A percentile compares a stretch with the other conserved stretches of the same genome.
Conservation (phyloP, 805 yeast species). For the Wickerhamiella domercqiae region DNA sequence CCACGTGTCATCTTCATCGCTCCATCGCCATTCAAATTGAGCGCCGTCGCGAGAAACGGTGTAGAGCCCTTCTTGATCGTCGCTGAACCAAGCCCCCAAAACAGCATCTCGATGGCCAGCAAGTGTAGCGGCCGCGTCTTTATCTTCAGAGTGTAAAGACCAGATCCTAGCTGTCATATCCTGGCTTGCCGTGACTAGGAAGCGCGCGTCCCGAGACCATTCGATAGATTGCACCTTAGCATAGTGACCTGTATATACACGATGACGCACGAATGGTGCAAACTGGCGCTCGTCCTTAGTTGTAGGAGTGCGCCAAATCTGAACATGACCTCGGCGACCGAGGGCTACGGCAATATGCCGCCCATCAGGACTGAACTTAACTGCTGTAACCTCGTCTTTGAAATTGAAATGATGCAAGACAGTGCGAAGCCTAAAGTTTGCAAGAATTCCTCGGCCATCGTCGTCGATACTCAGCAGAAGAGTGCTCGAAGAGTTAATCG, state of each 20-base stretch:
- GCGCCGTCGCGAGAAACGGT: slow-evolving; percentile 94
- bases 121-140: slow-evolving; percentile 64
- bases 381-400: slow-evolving; percentile 56
- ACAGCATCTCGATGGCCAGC: slow-evolving; percentile 91
- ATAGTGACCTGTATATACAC: slow-evolving; percentile 87
- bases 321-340: slow-evolving; percentile 55
- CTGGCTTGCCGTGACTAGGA: slow-evolving; percentile 69
- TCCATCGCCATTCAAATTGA: slow-evolving; percentile 77
- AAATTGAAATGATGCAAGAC: slow-evolving; percentile 91
- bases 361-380: slow-evolving; percentile 83
- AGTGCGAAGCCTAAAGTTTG: slow-evolving; percentile 65
- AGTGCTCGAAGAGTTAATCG: slow-evolving; percentile 70
- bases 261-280: slow-evolving; percentile 86
- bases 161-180: slow-evolving; percentile 81
- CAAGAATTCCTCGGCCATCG: slow-evolving; percentile 87
- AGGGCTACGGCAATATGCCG: slow-evolving; percentile 70
- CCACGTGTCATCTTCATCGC: slow-evolving; percentile 40
- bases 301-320: slow-evolving; percentile 87
- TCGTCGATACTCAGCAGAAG: slow-evolving; percentile 69
- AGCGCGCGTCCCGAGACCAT: slow-evolving; percentile 88
- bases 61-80: slow-evolving; percentile 77
- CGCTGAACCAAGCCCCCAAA: slow-evolving; percentile 70
- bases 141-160: slow-evolving; percentile 57
- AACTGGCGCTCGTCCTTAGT: slow-evolving; percentile 73
- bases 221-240: slow-evolving; percentile 60